Conservation (phyloP, 75 land plant species). For the Gnetum montanum region DNA sequence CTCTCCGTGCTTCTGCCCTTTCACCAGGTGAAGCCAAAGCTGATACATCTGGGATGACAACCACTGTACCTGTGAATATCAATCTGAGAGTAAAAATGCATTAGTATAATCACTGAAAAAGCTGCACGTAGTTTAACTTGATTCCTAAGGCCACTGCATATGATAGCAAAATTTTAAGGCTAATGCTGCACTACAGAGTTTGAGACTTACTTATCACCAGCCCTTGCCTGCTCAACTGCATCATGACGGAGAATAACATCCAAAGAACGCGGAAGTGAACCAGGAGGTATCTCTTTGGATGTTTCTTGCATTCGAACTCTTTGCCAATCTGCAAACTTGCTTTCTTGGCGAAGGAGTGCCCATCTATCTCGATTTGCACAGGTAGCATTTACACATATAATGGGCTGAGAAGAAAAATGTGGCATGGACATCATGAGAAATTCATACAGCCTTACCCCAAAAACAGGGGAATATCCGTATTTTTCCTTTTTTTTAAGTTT, state of each 20-base stretch:
- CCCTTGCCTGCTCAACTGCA: conserved; percentile 95
- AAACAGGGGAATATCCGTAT: too few relatives aligned
- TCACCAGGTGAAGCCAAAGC: conserved; percentile 98
- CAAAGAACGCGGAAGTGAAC: conserved; percentile 95
- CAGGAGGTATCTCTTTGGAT: conserved; percentile 94
- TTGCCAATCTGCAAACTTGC: conserved; percentile 98
- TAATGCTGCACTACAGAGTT: too few relatives aligned
- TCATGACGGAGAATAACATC: conserved; percentile 98
- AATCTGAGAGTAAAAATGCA: conserved; percentile 36
- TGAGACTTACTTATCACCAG: conserved; percentile 98
- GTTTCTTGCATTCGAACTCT: conserved; percentile 97
- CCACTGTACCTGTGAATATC: conserved; percentile 90
- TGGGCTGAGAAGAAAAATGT: conserved; percentile 44
- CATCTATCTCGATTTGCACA: conserved; percentile 68
- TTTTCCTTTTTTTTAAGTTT: too few relatives aligned
- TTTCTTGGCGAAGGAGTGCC: conserved; percentile 86
- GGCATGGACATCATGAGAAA: too few relatives aligned
- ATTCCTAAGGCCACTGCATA: not conserved
- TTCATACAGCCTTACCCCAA: too few relatives aligned
- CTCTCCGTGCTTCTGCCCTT: conserved; percentile 77
- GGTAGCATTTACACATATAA: conserved; percentile 78
- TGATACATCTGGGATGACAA: conserved; percentile 86
- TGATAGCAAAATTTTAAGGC: too few relatives aligned
- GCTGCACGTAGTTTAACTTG: not conserved
- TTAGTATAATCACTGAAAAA: not conserved